These are phyloP conservation scores for Aspergillus ostianus DNA, from an alignment of 495 filamentous ascomycete genomes.

Conservation along the genomic window DNA sequence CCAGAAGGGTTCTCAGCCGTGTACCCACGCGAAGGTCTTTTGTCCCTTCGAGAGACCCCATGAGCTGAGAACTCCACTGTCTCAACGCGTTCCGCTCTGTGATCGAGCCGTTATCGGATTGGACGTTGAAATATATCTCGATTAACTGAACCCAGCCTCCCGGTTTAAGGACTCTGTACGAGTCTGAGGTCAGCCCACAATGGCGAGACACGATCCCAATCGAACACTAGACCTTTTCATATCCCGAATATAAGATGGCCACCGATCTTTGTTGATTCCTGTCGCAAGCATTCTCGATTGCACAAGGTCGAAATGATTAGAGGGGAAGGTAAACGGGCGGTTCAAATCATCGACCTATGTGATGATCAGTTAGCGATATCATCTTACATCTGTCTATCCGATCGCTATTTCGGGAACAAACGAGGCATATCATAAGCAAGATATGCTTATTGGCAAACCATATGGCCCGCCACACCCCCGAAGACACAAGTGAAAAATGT, in stretches of 20 bases:
- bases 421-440: neutral
- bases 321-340: slow-evolving; percentile 67
- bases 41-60: slow-evolving; percentile 60
- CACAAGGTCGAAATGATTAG: slow-evolving; percentile 83
- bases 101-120: slow-evolving; percentile 86
- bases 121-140: slow-evolving; percentile 83
- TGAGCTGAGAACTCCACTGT: slow-evolving; percentile 69
- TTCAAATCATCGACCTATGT: slow-evolving; percentile 74
- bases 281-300: slow-evolving; percentile 78
- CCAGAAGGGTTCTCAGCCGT: slow-evolving; percentile 60
- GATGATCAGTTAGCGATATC: slow-evolving; percentile 24
- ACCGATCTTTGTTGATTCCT: slow-evolving; percentile 74
- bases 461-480: neutral
- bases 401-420: neutral
- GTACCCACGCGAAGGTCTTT: slow-evolving; percentile 73
- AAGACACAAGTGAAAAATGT: neutral
- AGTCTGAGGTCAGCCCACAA: slow-evolving; percentile 19
- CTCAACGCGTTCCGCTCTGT: slow-evolving; percentile 67
- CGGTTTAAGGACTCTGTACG: slow-evolving; percentile 54
- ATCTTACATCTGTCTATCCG: neutral
- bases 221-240: slow-evolving; percentile 55
- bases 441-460: neutral
- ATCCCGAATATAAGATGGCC: slow-evolving; percentile 77
- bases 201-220: slow-evolving; percentile 5
- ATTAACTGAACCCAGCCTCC: slow-evolving; percentile 91